Evolutionary conservation across 1,284 basidiomycete genomes (phyloP), one percentile per base, ranked within the genome.

Genomic region (Marasmius tenuissimus): DNA sequence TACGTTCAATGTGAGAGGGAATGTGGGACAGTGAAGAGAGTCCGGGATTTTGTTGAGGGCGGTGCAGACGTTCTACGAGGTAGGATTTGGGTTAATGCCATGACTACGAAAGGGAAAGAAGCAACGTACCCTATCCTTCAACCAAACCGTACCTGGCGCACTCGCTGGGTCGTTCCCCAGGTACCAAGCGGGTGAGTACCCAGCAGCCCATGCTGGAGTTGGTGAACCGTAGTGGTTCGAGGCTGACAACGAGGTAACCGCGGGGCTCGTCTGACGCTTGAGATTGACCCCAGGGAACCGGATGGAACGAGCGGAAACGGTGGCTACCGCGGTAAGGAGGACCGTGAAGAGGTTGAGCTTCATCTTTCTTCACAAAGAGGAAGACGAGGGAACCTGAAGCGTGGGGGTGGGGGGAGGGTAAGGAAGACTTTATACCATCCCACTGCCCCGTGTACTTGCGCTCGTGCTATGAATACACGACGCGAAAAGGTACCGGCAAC

Each of bases 211-310:
- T 47, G 45, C n/a, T n/a, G 52, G 52, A 16, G 34, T 16, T 16
- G 52, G 34, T 10, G 52, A 54, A 34, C 52, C 52, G 16, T 35
- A 38, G 18, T 38, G 18, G 50, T 52, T 52, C 14, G 50, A 22
- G 12, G 20, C 34, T 11, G 52, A 37, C 11, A 54, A 35, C 12
- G 52, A 5, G 16, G 9, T 20, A 7, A 37, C 34, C 2, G 52
- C 52, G 10, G 52, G 16, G 37, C 6, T n/a, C 10, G 50, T 16
- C 12, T 54, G n/a, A 18, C 27, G 34, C 16, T 16, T 54, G 12
- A 54, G 52, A 12, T 54, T 54, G 27, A 27, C 27, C 27, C 27
- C 27, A 37, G 52, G 52, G 58, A 60, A 60, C 10, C 47, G 50
- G 27, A 52, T 27, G 33, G 50, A 52, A 59, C 5, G 22, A 7